These are phyloP conservation scores for Yarrowia sp. DNA, from an alignment of 805 yeast species.

Conservation along the genomic window DNA sequence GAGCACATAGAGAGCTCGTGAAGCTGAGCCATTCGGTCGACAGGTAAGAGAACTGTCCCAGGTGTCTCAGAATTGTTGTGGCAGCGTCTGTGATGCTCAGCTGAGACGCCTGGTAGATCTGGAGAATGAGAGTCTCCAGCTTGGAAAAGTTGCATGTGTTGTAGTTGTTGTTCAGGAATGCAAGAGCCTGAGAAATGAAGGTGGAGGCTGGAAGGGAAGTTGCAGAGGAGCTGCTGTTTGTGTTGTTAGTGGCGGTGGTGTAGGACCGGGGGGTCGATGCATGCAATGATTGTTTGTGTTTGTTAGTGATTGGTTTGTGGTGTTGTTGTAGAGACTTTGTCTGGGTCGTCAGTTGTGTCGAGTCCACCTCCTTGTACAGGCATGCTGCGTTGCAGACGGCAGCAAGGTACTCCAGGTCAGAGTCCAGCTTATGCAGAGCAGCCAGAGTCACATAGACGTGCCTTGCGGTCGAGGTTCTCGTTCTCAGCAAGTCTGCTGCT, in stretches of 20 bases:
- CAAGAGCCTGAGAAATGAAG: slow-evolving; percentile 17
- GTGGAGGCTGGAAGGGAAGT: background rate
- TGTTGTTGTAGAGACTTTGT: slow-evolving; percentile 5
- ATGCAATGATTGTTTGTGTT: slow-evolving; percentile 13
- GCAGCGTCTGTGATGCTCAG: background rate
- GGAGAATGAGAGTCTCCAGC: slow-evolving; percentile 35
- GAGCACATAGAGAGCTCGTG: slow-evolving; percentile 5
- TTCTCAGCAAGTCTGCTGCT: slow-evolving; percentile 17
- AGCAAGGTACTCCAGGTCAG: slow-evolving; percentile 5
- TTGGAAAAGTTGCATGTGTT: slow-evolving; percentile 19
- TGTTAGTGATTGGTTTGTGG: background rate
- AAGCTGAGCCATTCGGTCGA: slow-evolving; percentile 14
- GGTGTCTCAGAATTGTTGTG: slow-evolving; percentile 8
- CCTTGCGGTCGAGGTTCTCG: slow-evolving; percentile 17
- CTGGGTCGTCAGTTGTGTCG: slow-evolving; percentile 15
- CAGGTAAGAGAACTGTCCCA: slow-evolving; percentile 22
- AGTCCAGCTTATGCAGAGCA: slow-evolving; percentile 20
- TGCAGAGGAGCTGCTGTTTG: slow-evolving; percentile 15
- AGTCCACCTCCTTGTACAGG: slow-evolving; percentile 5
- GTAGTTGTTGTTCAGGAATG: slow-evolving; percentile 27
- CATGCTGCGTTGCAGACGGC: slow-evolving; percentile 17
- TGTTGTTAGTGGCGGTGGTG: slow-evolving; percentile 17
- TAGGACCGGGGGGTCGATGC: slow-evolving; percentile 19
- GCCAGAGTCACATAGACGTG: slow-evolving; percentile 21
- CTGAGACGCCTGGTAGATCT: slow-evolving; percentile 20